These are phyloP conservation scores for Triglochin maritima DNA, from an alignment of 106 monocot genomes.

Conservation along the genomic window DNA sequence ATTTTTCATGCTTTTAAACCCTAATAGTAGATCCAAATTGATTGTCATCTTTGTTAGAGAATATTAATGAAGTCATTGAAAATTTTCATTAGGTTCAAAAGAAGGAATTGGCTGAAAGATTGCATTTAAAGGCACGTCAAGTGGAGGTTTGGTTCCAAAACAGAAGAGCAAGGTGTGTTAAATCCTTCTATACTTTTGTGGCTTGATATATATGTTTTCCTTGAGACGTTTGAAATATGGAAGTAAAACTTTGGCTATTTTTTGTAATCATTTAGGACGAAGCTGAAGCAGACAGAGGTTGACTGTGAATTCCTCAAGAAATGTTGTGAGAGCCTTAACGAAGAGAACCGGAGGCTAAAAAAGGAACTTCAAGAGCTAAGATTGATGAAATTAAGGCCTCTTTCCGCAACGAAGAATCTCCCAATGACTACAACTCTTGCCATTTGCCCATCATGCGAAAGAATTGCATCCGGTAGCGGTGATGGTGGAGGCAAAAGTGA, in stretches of 20 bases:
- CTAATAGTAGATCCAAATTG: too few species aligned
- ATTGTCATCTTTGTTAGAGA: too few species aligned
- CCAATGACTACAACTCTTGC: slow-evolving; percentile 5
- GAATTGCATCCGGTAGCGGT: slow-evolving; percentile 5
- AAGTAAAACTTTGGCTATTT: background rate
- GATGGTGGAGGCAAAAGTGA: background rate
- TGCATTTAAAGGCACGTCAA: slow-evolving; percentile 30
- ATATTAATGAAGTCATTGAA: too few species aligned
- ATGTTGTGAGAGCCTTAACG: slow-evolving; percentile 28
- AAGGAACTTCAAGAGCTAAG: slow-evolving; percentile 29
- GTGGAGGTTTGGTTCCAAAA: slow-evolving; percentile 47
- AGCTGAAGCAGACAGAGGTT: slow-evolving; percentile 39
- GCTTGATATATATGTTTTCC: background rate
- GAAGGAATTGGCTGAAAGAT: slow-evolving; percentile 22
- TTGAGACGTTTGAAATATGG: background rate
- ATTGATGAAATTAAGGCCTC: background rate
- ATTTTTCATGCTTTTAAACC: too few species aligned
- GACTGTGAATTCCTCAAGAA: slow-evolving; percentile 27
- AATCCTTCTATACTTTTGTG: background rate
- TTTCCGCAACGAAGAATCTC: slow-evolving; percentile 4
- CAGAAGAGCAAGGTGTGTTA: slow-evolving; percentile 32
- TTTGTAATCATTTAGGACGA: slow-evolving; percentile 17
- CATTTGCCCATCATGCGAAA: slow-evolving; percentile 27
- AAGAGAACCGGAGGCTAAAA: slow-evolving; percentile 28
- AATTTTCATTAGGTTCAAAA: slow-evolving; percentile 19